These are phyloP conservation scores for Alternaria ventricosa DNA, from an alignment of 2,329 filamentous ascomycete genomes.

Conservation along the genomic window DNA sequence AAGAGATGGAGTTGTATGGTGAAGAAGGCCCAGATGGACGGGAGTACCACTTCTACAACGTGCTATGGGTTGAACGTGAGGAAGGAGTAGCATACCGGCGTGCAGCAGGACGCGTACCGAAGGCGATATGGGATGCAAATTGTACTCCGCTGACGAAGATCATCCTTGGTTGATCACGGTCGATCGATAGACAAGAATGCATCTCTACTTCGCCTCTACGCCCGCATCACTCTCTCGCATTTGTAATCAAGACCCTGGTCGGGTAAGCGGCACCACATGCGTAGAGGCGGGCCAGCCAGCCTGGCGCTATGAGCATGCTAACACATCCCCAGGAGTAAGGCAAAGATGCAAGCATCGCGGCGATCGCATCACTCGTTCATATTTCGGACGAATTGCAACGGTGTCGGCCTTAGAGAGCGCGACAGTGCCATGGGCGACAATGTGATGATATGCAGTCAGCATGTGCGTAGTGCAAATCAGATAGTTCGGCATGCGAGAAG, in stretches of 20 bases:
- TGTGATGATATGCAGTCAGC: no score
- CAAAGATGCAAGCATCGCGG: no score
- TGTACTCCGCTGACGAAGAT: neutral
- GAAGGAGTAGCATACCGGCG: neutral
- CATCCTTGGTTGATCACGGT: neutral
- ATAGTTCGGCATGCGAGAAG: no score
- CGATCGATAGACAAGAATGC: neutral
- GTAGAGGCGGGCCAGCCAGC: accelerated
- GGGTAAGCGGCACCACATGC: neutral
- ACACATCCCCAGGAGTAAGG: no score
- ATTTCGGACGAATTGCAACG: no score
- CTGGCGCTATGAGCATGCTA: neutral
- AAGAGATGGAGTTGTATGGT: neutral
- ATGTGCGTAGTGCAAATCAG: no score
- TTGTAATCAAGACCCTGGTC: neutral
- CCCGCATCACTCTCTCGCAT: neutral
- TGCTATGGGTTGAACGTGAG: neutral
- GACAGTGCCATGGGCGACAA: no score
- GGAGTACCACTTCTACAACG: neutral
- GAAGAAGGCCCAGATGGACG: neutral
- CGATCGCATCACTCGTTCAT: no score
- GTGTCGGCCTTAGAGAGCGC: no score
- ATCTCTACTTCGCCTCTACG: neutral
- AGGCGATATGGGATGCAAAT: neutral
- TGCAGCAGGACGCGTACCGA: neutral